Evolutionary conservation across 768 basidiomycete species (phyloP).

Genomic region (Ramaria rubella): DNA sequence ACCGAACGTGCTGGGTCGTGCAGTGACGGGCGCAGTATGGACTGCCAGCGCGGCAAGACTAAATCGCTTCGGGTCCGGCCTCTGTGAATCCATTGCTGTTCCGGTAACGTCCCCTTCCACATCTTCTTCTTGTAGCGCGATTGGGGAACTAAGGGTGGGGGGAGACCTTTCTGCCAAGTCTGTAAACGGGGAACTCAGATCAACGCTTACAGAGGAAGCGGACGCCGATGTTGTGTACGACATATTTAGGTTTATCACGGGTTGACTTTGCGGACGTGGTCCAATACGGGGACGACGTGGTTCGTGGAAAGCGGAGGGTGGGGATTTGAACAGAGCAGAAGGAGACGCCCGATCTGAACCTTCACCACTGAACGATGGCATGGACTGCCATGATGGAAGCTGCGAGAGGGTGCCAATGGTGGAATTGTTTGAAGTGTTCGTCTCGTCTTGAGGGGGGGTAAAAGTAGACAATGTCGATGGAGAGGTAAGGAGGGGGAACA

Average conservation of each 20-base stretch:
- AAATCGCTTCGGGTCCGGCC: constrained; percentile 48
- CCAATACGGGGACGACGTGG: constrained; percentile 3
- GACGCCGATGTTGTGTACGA: constrained; percentile 11
- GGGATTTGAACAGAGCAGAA: constrained; percentile 1
- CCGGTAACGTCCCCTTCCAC: constrained; percentile 31
- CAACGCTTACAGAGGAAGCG: constrained; percentile 25
- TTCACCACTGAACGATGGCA: constrained; percentile 6
- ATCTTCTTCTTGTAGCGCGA: constrained; percentile 48
- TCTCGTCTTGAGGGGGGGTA: not conserved
- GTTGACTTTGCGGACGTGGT: constrained; percentile 24
- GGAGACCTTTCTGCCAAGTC: constrained; percentile 9
- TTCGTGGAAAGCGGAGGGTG: constrained; percentile 9
- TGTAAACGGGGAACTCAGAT: not conserved
- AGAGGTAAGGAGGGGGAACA: constrained; percentile 52
- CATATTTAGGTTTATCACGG: constrained; percentile 10
- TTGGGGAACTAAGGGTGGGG: not conserved
- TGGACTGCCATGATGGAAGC: constrained; percentile 13
- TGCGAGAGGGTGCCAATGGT: constrained; percentile 10
- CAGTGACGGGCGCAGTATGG: constrained; percentile 65
- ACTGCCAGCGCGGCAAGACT: constrained; percentile 72
- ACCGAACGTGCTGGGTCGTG: constrained; percentile 36
- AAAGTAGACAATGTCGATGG: constrained; percentile 15
- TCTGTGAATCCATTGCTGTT: not conserved
- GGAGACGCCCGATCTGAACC: not conserved
- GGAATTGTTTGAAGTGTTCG: not conserved